These are phyloP conservation scores for Entrophospora sp. DNA, from an alignment of 192 early-diverging fungal genomes.

Conservation along the genomic window DNA sequence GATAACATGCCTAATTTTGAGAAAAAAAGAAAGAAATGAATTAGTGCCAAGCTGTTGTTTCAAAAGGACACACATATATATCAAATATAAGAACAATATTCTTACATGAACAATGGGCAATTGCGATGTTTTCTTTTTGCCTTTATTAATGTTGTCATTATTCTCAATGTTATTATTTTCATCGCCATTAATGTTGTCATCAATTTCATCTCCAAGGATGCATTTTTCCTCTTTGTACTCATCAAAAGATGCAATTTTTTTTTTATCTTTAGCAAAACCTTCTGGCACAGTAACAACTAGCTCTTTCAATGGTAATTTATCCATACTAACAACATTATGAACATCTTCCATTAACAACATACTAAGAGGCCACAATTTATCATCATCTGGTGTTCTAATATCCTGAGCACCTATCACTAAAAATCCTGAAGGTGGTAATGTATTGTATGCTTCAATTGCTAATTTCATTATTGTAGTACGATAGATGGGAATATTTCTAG, in stretches of 20 bases:
- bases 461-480: conserved; percentile 55
- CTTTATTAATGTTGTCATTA: too few species aligned
- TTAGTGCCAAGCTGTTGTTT: too few species aligned
- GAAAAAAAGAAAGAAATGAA: too few species aligned
- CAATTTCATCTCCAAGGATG: conserved; percentile 30
- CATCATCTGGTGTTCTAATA: conserved; percentile 44
- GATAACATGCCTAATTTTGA: conserved; percentile 33
- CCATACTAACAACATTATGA: conserved; percentile 42
- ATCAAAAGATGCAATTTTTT: conserved; percentile 24
- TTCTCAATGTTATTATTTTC: too few species aligned
- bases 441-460: conserved; percentile 43
- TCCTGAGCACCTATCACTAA: conserved; percentile 67
- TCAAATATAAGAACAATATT: conserved; percentile 1
- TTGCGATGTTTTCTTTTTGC: conserved; percentile 25
- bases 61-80: too few species aligned
- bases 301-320: conserved; percentile 51
- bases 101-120: conserved; percentile 53
- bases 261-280: conserved; percentile 50
- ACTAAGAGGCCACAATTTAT: conserved; percentile 63
- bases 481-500: conserved; percentile 46
- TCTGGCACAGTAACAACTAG: conserved; percentile 58
- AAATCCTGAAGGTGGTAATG: conserved; percentile 53
- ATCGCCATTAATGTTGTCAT: too few species aligned
- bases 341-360: conserved; percentile 73
- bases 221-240: conserved; percentile 31